These are phyloP conservation scores for Fusarium pseudograminearum DNA, from an alignment of 2,329 filamentous ascomycete species.

Conservation along the genomic window DNA sequence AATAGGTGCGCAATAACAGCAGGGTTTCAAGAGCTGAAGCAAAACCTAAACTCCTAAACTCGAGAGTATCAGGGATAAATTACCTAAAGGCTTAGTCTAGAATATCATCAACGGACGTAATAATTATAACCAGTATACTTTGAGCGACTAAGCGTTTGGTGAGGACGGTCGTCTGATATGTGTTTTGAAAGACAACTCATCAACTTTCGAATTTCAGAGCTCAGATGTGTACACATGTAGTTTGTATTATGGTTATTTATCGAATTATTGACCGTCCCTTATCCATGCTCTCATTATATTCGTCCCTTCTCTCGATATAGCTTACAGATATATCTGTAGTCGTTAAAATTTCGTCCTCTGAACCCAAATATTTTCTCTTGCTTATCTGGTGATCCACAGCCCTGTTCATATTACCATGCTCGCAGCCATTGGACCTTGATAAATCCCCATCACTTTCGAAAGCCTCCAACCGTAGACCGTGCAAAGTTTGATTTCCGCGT, in stretches of 20 bases:
- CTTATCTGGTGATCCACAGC: not conserved
- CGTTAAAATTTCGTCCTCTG: constrained; percentile 1
- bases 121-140: too few species aligned
- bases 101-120: too few species aligned
- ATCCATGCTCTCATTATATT: not conserved
- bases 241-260: not conserved
- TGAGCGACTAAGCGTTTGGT: too few species aligned
- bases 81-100: too few species aligned
- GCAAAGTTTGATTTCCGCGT: not conserved
- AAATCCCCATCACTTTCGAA: not conserved
- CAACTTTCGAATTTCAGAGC: not conserved
- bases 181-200: not conserved
- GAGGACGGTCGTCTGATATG: not conserved
- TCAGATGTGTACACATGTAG: rapidly evolving
- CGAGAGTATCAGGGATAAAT: too few species aligned
- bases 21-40: too few species aligned
- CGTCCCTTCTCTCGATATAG: constrained; percentile 10
- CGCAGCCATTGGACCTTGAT: rapidly evolving
- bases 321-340: constrained; percentile 10
- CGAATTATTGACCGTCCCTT: not conserved
- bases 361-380: not conserved
- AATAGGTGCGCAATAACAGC: too few species aligned
- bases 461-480: not conserved
- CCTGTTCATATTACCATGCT: rapidly evolving
- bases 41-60: not conserved